Evolutionary conservation across 2,329 filamentous ascomycete genomes (phyloP).

Genomic region (Ceratocystis albifundus): DNA sequence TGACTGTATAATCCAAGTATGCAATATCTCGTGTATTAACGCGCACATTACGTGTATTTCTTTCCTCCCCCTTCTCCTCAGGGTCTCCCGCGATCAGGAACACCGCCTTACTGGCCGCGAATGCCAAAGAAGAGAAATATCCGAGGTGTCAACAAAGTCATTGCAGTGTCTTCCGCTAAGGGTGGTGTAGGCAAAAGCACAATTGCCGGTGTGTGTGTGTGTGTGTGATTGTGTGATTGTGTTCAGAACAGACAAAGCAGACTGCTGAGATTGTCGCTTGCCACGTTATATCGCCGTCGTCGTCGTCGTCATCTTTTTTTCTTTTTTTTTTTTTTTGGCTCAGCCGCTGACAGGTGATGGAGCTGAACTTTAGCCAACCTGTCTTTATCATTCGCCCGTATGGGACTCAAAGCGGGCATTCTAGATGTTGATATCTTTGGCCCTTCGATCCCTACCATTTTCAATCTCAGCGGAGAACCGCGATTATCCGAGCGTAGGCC

Average conservation of each 20-base stretch:
- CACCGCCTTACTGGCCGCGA: slow-evolving; percentile 47
- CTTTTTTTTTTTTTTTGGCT: neutral
- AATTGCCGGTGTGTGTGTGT: slow-evolving; percentile 52
- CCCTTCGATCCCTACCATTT: slow-evolving; percentile 80
- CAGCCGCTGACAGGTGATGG: neutral
- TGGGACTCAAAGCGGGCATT: slow-evolving; percentile 72
- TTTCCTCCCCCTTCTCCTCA: no score
- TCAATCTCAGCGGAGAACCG: slow-evolving; percentile 71
- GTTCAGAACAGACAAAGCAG: neutral
- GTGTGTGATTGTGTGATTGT: no score
- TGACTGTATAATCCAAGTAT: no score
- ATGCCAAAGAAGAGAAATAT: slow-evolving; percentile 73
- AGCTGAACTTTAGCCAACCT: slow-evolving; percentile 52
- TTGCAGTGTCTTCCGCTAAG: slow-evolving; percentile 94
- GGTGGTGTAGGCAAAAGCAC: slow-evolving; percentile 98
- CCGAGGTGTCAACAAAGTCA: slow-evolving; percentile 73
- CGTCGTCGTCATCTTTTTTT: no score
- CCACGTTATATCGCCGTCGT: neutral
- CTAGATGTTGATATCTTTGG: slow-evolving; percentile 96
- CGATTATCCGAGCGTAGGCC: slow-evolving; percentile 54
- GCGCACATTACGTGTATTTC: neutral
- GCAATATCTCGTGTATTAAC: no score
- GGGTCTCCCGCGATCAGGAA: slow-evolving; percentile 73
- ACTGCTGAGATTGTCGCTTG: neutral
- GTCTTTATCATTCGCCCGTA: slow-evolving; percentile 71